These are phyloP conservation scores for Fraxinus paxiana DNA, from an alignment of 305 asterid genomes.

Conservation along the genomic window DNA sequence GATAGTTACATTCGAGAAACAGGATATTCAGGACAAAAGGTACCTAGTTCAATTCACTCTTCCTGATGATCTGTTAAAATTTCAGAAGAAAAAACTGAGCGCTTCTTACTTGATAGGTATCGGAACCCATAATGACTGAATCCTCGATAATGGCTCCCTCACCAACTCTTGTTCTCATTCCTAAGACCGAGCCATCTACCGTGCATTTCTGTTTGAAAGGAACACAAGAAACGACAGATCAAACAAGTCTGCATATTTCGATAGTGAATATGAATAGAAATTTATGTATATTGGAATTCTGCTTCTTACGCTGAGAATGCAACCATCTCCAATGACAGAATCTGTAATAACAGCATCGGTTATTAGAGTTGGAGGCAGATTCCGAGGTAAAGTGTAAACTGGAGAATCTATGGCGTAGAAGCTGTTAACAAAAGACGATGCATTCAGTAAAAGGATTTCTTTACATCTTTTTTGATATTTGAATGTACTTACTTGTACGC, in stretches of 20 bases:
- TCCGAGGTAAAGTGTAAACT: conserved; percentile 72
- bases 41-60: neutral
- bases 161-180: conserved; percentile 64
- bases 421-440: conserved; percentile 34
- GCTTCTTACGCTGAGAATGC: conserved; percentile 62
- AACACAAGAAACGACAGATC: neutral
- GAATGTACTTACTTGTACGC: conserved; percentile 47
- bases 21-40: neutral
- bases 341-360: conserved; percentile 62
- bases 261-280: neutral
- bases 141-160: conserved; percentile 63
- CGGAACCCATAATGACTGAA: conserved; percentile 72
- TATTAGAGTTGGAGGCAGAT: conserved; percentile 71
- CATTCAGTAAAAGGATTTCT: neutral
- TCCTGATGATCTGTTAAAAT: neutral
- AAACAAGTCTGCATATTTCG: neutral
- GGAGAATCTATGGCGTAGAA: conserved; percentile 61
- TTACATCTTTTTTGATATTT: conserved; percentile 10
- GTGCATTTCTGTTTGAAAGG: conserved; percentile 57
- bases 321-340: conserved; percentile 71
- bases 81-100: neutral
- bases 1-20: neutral
- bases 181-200: conserved; percentile 62
- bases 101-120: conserved; percentile 52
- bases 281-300: neutral